Base-by-base conservation (phyloP, 106 monocot genomes). In the Cymbidium sinense region DNA sequence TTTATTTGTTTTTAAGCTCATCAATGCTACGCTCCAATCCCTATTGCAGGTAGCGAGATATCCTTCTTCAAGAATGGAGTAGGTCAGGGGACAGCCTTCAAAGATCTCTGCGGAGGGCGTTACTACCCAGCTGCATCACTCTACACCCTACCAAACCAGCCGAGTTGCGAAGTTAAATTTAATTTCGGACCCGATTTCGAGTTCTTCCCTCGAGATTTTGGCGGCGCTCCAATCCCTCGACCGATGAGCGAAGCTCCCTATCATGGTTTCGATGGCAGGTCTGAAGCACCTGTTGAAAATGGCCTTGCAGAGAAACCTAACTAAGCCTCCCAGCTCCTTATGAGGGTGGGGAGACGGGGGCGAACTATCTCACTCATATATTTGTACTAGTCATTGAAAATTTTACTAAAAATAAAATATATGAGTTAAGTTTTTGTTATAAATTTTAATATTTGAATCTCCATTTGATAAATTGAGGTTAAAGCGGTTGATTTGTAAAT, bases 91-190 rank as follows among this genome's bases (percentile, higher is more conserved):
- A 82, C 85, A 71, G 98, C 98, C 5, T 98, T 85, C 77, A 83
- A 64, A 25, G 92, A 94, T 70, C 50, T 98, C 23, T 83, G 65
- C 58, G 98, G 98, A 25, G 88, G 98, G 8, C 80, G 94, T 65
- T 98, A 98, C 70, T 98, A 90, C 79, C 98, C 98, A 62, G 98
- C 98, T 6, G 98, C 98, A 2, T 98, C 98, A 15, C 88, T 98
- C 90, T 98, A 98, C 84, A 98, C 98, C 10, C 73, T 92, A 23
- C 98, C 98, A 37, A 87, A 90, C 64, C 87, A 98, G 74, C 94
- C 92, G 1, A 92, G 92, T 27, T 98, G 98, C 20, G 90, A 92
- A 76, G 98, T 98, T 12, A 85, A 76, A 77, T 98, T 98, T 84
- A 98, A 98, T 36, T 98, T 98, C 39, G 98, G 98, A 2, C 98